A percentile compares a stretch with the other conserved stretches of the same genome.
Evolutionary conservation across 345 rosid species (phyloP).

Genomic region (Sonneratia caseolaris): DNA sequence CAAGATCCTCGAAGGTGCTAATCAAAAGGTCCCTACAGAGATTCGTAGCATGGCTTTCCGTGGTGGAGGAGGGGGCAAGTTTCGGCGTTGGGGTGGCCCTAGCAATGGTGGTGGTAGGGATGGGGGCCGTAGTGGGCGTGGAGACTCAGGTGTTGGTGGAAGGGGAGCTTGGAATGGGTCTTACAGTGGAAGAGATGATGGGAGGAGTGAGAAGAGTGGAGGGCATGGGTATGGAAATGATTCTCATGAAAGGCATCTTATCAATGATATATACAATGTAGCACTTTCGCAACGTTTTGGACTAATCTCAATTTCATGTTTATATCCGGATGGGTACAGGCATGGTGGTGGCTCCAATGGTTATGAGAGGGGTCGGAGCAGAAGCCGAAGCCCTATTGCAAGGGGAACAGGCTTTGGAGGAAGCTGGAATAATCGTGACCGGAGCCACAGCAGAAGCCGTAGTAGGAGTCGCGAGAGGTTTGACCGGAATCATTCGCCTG

Average conservation of each 20-base stretch:
- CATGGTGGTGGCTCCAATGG: constrained; percentile 17
- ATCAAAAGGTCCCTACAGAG: constrained; percentile 75
- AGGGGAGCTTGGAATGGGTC: constrained; percentile 12
- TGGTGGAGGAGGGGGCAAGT: constrained; percentile 48
- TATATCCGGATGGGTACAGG: not conserved
- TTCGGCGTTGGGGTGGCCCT: constrained; percentile 64
- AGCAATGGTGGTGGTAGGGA: constrained; percentile 56
- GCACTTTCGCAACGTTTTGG: not conserved
- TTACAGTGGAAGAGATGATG: constrained; percentile 1
- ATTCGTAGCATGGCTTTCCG: constrained; percentile 83
- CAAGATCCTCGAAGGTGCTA: constrained; percentile 88
- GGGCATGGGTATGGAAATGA: not conserved
- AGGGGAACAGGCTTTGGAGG: constrained; percentile 32
- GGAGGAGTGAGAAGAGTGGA: not conserved
- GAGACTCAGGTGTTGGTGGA: constrained; percentile 33
- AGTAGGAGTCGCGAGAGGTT: constrained; percentile 47
- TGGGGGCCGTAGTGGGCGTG: constrained; percentile 39
- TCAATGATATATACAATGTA: not conserved
- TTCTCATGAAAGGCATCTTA: not conserved
- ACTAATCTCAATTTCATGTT: not conserved
- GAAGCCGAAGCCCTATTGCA: constrained; percentile 17
- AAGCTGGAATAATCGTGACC: constrained; percentile 16
- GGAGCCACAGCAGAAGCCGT: constrained; percentile 21
- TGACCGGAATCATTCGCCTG: constrained; percentile 33
- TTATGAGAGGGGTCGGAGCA: constrained; percentile 16